phyloP scores from a whole-genome alignment of 345 rosid species.

The Linum lewisii region DNA sequence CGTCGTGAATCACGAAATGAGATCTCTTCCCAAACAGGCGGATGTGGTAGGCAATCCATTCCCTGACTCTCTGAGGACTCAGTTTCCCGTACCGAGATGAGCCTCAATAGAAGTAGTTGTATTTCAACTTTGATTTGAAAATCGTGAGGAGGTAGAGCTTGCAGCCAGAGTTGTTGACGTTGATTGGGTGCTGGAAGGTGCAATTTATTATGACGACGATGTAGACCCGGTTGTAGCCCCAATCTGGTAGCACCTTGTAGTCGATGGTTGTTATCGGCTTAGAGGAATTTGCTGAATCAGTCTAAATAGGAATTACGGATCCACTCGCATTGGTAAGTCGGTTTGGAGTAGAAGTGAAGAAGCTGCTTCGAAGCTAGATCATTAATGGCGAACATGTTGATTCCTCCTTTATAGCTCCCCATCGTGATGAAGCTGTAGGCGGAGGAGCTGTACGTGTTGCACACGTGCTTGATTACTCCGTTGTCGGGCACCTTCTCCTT shows the following conservation, averaged over 20 bases:
- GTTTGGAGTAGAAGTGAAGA: constrained; percentile 50
- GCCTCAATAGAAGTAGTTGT: constrained; percentile 77
- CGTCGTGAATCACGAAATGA: constrained; percentile 83
- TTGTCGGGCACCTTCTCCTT: constrained; percentile 21
- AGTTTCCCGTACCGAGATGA: constrained; percentile 72
- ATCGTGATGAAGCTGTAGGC: constrained; percentile 72
- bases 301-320: constrained; percentile 28
- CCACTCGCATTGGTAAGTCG: constrained; percentile 90
- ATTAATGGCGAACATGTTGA: constrained; percentile 52
- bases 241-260: constrained; percentile 64
- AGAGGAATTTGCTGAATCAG: constrained; percentile 37
- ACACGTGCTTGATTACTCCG: constrained; percentile 60
- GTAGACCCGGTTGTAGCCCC: constrained; percentile 87
- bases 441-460: constrained; percentile 66
- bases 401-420: constrained; percentile 90
- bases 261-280: neutral
- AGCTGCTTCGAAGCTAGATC: constrained; percentile 90
- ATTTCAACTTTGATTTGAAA: constrained; percentile 34
- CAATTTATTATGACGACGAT: constrained; percentile 74
- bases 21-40: constrained; percentile 77
- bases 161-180: constrained; percentile 54
- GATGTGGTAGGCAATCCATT: constrained; percentile 91
- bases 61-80: constrained; percentile 56
- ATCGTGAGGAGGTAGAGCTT: constrained; percentile 52
- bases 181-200: constrained; percentile 49